Evolutionary conservation across 1,284 basidiomycete genomes (phyloP).

Genomic region (Cystobasidiaceae sp.): DNA sequence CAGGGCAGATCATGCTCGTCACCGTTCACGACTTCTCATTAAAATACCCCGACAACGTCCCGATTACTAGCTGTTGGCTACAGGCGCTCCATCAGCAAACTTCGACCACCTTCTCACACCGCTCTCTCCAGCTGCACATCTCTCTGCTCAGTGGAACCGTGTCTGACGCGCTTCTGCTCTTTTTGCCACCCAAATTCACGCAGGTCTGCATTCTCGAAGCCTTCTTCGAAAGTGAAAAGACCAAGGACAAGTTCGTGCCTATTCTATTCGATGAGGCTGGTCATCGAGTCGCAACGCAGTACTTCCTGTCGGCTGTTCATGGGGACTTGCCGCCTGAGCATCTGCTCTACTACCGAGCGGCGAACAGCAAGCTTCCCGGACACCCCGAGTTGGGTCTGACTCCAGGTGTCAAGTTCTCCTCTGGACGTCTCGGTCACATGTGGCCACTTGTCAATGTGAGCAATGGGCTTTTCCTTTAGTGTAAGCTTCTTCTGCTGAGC

Average conservation of each 20-base stretch:
- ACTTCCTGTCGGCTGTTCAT: conserved; percentile 68
- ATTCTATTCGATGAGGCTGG: conserved; percentile 54
- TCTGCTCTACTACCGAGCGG: conserved; percentile 72
- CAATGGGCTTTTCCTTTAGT: too few species aligned
- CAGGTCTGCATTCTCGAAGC: conserved; percentile 63
- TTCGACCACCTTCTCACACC: too few species aligned
- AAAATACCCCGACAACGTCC: too few species aligned
- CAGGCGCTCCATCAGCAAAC: too few species aligned
- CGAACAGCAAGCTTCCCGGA: conserved; percentile 74
- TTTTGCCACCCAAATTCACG: background rate
- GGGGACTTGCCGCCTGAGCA: conserved; percentile 66
- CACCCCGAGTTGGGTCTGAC: conserved; percentile 79
- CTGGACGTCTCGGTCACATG: conserved; percentile 68
- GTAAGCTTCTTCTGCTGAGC: background rate
- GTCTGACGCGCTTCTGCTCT: background rate
- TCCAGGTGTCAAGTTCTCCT: conserved; percentile 54
- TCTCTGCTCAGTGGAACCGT: background rate
- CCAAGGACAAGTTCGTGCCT: conserved; percentile 42
- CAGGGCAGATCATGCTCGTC: too few species aligned
- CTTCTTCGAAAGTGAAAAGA: conserved; percentile 59
- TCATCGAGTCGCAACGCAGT: conserved; percentile 80
- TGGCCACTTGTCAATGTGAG: conserved; percentile 54
- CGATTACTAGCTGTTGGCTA: too few species aligned
- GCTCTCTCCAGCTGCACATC: too few species aligned
- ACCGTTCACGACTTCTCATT: too few species aligned